A percentile compares a stretch with the other conserved stretches of the same genome.
phyloP scores from a whole-genome alignment of 306 rosid genomes.

The Medicago arabica region DNA sequence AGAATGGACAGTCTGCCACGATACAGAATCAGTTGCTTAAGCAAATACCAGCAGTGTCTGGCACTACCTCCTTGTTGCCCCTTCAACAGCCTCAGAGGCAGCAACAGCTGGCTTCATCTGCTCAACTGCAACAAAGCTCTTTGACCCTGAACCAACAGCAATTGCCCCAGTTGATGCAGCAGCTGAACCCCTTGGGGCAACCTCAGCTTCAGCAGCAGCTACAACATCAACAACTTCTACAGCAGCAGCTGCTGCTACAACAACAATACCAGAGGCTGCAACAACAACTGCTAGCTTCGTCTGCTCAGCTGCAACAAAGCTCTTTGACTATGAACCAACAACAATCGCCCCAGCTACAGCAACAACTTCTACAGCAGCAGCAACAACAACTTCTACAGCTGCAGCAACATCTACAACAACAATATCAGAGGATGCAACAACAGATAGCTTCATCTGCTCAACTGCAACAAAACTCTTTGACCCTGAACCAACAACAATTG shows the following conservation, averaged over 20 bases:
- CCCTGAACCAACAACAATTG: neutral
- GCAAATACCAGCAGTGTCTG: slow-evolving; percentile 77
- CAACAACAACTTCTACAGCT: no score
- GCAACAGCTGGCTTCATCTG: slow-evolving; percentile 78
- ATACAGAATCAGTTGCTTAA: slow-evolving; percentile 88
- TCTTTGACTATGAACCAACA: neutral
- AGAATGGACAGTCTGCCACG: slow-evolving; percentile 84
- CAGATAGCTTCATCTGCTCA: no score
- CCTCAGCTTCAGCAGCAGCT: slow-evolving; percentile 66
- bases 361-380: slow-evolving; percentile 33
- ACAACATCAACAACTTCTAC: no score
- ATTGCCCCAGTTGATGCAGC: slow-evolving; percentile 82
- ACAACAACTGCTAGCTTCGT: no score
- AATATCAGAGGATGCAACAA: no score
- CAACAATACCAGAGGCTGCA: no score
- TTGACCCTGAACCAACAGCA: slow-evolving; percentile 69
- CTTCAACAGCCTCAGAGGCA: slow-evolving; percentile 81
- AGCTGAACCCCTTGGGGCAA: slow-evolving; percentile 73
- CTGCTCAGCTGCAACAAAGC: no score
- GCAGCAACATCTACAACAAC: no score
- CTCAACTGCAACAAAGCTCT: slow-evolving; percentile 71
- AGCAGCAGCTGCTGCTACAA: no score
- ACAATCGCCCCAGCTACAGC: slow-evolving; percentile 39
- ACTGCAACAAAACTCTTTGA: no score
- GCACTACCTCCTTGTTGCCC: slow-evolving; percentile 69